These are phyloP conservation scores for Fusarium albosuccineum DNA, from an alignment of 2,329 filamentous ascomycete genomes.

Conservation along the genomic window DNA sequence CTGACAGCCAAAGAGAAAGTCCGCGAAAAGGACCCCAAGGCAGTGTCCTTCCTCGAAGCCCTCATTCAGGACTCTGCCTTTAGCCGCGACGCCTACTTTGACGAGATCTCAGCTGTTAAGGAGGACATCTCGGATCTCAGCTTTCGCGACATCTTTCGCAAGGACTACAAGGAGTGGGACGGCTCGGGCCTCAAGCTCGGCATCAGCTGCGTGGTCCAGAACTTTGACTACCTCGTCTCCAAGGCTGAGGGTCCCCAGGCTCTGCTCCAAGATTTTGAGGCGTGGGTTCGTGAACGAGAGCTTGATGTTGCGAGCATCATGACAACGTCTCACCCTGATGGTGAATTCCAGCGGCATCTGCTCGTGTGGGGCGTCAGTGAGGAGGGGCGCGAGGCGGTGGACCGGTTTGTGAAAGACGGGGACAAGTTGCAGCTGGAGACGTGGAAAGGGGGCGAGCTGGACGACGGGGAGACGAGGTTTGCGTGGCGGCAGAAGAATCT, in stretches of 20 bases:
- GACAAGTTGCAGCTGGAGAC: slow-evolving; percentile 67
- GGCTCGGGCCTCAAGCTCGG: slow-evolving; percentile 70
- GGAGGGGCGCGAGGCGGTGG: slow-evolving; percentile 62
- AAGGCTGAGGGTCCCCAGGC: slow-evolving; percentile 62
- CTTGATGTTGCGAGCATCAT: slow-evolving; percentile 77
- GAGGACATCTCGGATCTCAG: slow-evolving; percentile 72
- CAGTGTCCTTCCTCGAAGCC: slow-evolving; percentile 70
- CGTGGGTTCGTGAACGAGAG: slow-evolving; percentile 67
- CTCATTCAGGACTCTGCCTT: slow-evolving; percentile 59
- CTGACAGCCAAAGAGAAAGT: slow-evolving; percentile 74
- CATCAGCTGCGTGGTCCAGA: slow-evolving; percentile 74
- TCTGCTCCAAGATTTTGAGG: slow-evolving; percentile 63
- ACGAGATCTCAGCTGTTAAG: slow-evolving; percentile 73
- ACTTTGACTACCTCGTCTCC: slow-evolving; percentile 69
- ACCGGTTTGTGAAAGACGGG: slow-evolving; percentile 64
- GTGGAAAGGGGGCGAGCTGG: slow-evolving; percentile 65
- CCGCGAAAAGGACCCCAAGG: slow-evolving; percentile 69
- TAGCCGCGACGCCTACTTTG: slow-evolving; percentile 68
- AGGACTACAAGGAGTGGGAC: slow-evolving; percentile 88
- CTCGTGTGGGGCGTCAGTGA: slow-evolving; percentile 73
- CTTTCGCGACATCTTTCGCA: slow-evolving; percentile 77
- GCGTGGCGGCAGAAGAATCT: slow-evolving; percentile 77
- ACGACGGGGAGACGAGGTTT: slow-evolving; percentile 63
- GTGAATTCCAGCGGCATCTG: slow-evolving; percentile 74
- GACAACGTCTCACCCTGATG: slow-evolving; percentile 71